Base-by-base conservation (phyloP, 2,329 filamentous ascomycete species). In the Tricladium varicosporioides region DNA sequence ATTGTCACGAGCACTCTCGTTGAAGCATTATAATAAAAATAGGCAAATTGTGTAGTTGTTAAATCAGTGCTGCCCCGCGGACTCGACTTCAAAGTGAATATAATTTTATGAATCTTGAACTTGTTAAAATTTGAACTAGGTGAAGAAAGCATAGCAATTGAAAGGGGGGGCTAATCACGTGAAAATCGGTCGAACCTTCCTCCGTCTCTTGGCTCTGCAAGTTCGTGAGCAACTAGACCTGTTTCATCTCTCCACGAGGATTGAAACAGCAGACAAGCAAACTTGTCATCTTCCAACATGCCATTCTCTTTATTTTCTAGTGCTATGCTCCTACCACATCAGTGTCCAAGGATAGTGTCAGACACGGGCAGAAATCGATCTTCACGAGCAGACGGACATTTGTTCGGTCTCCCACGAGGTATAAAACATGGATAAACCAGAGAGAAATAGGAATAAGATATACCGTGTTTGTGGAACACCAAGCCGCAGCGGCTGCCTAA, bases 401-500 rank as follows among this genome's bases (percentile, higher is more conserved):
- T 27, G 22, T 27, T 27, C 7, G 22, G 22, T 27, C 22, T 27
- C 22, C 22, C 22, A 27, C 22, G 22, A 27, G 22, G 22, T 27
- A 7, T 27, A 27, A 27, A 27, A 27, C 22, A 27, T 27, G 22
- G 22, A 27, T 7, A 27, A 27, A 27, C 22, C 22, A 27, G 22
- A 40, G n/a, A 40, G 36, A 10, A n/a, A 46, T 15, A 51, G 19
- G 33, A 16, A 16, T 2, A 51, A 42, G 32, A 51, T 22, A 5
- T 40, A 51, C 7, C 48, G 48, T 18, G 48, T 51, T 10, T 51
- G 14, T 42, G 48, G 48, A 19, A 51, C 48, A 11, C 48, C 33
- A 16, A 36, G 27, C 14, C n/a, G 48, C 8, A 51, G n/a, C 5
- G 48, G 48, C 27, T 51, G 48, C 16, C 19, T 51, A 14, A 40